A percentile compares a stretch with the other conserved stretches of the same genome.
phyloP scores from a whole-genome alignment of 2,329 filamentous ascomycete genomes.

The Verticillium nonalfalfae region DNA sequence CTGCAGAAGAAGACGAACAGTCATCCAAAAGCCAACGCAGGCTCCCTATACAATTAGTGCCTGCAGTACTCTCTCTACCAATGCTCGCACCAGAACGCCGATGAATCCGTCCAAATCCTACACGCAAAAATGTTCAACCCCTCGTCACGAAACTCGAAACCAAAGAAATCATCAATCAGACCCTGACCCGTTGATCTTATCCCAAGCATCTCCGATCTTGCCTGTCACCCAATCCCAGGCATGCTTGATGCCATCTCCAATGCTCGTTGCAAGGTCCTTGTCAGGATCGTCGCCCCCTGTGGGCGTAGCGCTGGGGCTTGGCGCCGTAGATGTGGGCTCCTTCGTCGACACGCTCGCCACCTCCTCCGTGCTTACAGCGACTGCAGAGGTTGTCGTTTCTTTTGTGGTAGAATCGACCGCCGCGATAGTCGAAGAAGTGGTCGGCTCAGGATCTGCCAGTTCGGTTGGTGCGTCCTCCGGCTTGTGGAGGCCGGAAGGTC shows the following conservation, averaged over 20 bases:
- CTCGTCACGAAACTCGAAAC: neutral
- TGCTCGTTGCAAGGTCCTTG: slow-evolving; percentile 18
- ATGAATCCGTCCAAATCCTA: neutral
- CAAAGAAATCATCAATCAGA: neutral
- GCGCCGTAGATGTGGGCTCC: slow-evolving; percentile 6
- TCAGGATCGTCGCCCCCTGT: slow-evolving; percentile 19
- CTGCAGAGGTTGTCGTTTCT: slow-evolving; percentile 8
- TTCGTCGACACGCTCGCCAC: slow-evolving; percentile 11
- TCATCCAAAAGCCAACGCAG: no score
- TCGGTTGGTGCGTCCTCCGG: slow-evolving; percentile 38
- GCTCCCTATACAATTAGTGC: neutral
- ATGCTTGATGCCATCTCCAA: slow-evolving; percentile 29
- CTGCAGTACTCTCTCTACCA: neutral
- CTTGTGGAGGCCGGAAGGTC: slow-evolving; percentile 56
- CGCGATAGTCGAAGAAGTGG: slow-evolving; percentile 14
- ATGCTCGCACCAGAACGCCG: neutral
- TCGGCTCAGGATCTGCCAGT: slow-evolving; percentile 45
- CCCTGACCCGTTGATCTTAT: slow-evolving; percentile 29
- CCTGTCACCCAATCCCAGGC: slow-evolving; percentile 47
- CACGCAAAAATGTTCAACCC: neutral
- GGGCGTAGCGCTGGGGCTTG: slow-evolving; percentile 5
- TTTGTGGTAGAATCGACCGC: slow-evolving; percentile 5
- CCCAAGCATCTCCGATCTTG: slow-evolving; percentile 39
- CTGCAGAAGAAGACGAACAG: no score
- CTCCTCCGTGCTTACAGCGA: slow-evolving; percentile 6